These are phyloP conservation scores for Eucalyptus curtisii DNA, from an alignment of 345 rosid genomes.

Conservation along the genomic window DNA sequence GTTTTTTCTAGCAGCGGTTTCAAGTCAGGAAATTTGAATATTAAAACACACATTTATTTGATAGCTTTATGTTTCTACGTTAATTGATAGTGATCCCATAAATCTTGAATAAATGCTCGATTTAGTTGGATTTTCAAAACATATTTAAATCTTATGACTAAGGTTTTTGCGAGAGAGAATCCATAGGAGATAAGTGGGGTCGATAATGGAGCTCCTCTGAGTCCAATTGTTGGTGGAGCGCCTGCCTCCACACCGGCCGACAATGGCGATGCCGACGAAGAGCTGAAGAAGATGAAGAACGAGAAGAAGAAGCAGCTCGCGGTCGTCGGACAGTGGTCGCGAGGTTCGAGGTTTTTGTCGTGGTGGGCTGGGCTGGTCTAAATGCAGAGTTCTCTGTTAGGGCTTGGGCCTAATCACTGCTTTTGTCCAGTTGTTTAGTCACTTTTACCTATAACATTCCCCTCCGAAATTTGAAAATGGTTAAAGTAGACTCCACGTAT, in stretches of 20 bases:
- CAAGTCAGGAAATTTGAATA: not conserved
- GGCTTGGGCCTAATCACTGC: not conserved
- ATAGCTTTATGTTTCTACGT: not conserved
- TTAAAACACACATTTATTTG: not conserved
- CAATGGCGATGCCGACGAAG: not conserved
- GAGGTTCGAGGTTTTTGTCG: not conserved
- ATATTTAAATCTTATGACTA: not conserved
- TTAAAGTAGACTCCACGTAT: not conserved
- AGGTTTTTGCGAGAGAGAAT: not conserved
- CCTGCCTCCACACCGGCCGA: not conserved
- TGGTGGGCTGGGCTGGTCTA: not conserved
- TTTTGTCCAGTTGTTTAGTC: not conserved
- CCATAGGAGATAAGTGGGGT: not conserved
- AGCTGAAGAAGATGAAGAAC: not conserved
- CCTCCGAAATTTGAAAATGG: not conserved
- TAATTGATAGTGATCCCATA: rapidly evolving
- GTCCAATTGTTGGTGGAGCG: not conserved
- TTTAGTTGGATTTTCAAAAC: no score
- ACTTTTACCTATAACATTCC: not conserved
- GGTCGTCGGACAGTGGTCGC: not conserved
- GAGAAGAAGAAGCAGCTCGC: not conserved
- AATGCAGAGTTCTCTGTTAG: not conserved
- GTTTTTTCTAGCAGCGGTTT: not conserved
- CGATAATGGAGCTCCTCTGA: not conserved
- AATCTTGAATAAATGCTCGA: not conserved